These are phyloP conservation scores for Populus alba DNA, from an alignment of 345 rosid species.

Conservation along the genomic window DNA sequence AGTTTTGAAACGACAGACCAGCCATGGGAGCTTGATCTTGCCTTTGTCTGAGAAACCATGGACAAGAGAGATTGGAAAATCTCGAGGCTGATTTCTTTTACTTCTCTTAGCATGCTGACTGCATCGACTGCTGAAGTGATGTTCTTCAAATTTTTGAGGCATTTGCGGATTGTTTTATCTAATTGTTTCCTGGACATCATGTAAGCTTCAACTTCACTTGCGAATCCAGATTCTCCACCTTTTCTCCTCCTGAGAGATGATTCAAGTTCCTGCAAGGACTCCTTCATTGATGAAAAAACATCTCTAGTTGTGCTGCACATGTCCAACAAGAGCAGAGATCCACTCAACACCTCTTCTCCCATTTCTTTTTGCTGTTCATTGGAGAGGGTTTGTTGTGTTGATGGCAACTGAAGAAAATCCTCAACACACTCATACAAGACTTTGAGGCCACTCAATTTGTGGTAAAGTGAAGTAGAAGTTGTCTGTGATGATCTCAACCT, in stretches of 20 bases:
- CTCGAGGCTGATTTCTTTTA: neutral
- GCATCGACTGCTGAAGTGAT: neutral
- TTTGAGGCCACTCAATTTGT: conserved; percentile 1
- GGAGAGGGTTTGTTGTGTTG: neutral
- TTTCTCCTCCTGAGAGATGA: conserved; percentile 7
- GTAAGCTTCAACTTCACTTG: conserved; percentile 5
- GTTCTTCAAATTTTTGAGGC: conserved; percentile 3
- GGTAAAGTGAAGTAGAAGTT: conserved; percentile 8
- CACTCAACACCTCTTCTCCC: conserved; percentile 2
- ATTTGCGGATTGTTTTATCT: neutral
- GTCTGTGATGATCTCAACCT: conserved; percentile 25
- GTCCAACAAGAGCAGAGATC: conserved; percentile 8
- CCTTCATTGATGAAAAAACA: conserved; percentile 12
- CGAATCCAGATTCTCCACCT: neutral
- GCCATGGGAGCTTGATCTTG: neutral
- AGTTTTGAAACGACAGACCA: neutral
- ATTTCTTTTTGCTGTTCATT: neutral
- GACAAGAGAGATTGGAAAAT: neutral
- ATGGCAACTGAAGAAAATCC: conserved; percentile 2
- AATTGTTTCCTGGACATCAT: neutral
- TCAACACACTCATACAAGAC: neutral
- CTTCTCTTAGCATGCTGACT: neutral
- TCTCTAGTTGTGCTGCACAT: neutral
- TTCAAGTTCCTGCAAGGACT: conserved; percentile 1
- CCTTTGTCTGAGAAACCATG: neutral